These are phyloP conservation scores for Nigrospora sphaerica DNA, from an alignment of 2,329 filamentous ascomycete species.

Conservation along the genomic window DNA sequence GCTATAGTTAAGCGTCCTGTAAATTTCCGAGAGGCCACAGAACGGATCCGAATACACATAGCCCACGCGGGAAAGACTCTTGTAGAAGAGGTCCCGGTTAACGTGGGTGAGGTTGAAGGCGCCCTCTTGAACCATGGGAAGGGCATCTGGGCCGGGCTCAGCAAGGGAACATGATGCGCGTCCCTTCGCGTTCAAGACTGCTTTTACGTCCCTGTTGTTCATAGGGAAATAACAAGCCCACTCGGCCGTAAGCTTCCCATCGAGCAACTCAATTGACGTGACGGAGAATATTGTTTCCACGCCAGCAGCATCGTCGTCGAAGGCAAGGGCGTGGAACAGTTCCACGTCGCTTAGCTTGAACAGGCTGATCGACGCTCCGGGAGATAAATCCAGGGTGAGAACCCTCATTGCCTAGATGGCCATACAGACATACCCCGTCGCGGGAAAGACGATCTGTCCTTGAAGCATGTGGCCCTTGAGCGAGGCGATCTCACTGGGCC, in stretches of 20 bases:
- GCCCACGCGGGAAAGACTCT: constrained; percentile 30
- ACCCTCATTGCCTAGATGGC: neutral
- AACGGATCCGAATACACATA: constrained; percentile 31
- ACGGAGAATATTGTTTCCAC: neutral
- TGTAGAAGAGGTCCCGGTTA: constrained; percentile 26
- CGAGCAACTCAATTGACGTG: neutral
- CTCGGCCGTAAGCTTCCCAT: neutral
- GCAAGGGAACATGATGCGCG: neutral
- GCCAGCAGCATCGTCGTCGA: neutral
- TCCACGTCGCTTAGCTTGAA: neutral
- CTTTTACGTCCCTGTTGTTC: neutral
- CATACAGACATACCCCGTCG: constrained; percentile 3
- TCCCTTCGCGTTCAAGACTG: neutral
- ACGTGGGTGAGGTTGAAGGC: neutral
- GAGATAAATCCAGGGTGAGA: neutral
- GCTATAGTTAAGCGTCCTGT: constrained; percentile 26
- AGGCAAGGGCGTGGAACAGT: neutral
- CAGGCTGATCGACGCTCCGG: neutral
- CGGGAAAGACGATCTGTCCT: constrained; percentile 4
- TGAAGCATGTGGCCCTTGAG: constrained; percentile 3
- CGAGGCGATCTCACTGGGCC: constrained; percentile 4
- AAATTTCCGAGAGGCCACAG: constrained; percentile 22
- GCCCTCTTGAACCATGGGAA: constrained; percentile 12
- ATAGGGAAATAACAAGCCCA: neutral
- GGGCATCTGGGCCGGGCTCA: constrained; percentile 19